Evolutionary conservation across 345 rosid genomes (phyloP), one percentile per base, ranked within the genome.

Genomic region (Citrus medica): DNA sequence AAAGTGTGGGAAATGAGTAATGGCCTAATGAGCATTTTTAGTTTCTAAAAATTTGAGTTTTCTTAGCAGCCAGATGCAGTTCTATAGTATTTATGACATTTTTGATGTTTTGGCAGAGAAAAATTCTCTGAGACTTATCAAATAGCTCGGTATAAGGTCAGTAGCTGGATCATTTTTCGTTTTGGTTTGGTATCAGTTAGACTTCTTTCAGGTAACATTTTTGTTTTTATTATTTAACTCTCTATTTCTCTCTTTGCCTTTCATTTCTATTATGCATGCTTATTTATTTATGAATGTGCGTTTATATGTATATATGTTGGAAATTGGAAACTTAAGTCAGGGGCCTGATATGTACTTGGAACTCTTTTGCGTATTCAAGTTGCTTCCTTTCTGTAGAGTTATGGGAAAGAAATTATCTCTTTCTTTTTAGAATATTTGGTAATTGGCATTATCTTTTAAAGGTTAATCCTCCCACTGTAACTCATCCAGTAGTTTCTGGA

Each of bases 271-370:
- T 51, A 5, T 56, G 64, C 27, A 56, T 72, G 65, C 40, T 16
- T 74, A 37, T 24, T 10, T 21, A 17, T 7, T 63, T 71, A 42
- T 42, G 48, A 42, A 2, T 46, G 48, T 12, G 16, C 30, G 30
- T 13, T 9, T 53, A 30, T 56, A 27, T 25, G 1, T 30, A 14
- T 67, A 16, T 67, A n/a, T 67, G 37, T 16, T 56, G 71, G 37
- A 65, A 62, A 74, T 40, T 76, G 62, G 71, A 37, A 65, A 62
- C 76, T 40, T 78, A 79, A 62, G 87, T 84, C 78, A 69, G 42
- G 68, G 37, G 35, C 59, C 10, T 24, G 82, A 48, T 62, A 19
- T 73, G n/a, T 69, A 6, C 56, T 38, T 67, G 0, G 38, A 38
- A 38, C 62, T 69, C 32, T 65, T 38, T n/a, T 40, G 28, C 35